Base-by-base conservation (phyloP, 805 yeast genomes). In the Wickerhamiella cacticola region DNA sequence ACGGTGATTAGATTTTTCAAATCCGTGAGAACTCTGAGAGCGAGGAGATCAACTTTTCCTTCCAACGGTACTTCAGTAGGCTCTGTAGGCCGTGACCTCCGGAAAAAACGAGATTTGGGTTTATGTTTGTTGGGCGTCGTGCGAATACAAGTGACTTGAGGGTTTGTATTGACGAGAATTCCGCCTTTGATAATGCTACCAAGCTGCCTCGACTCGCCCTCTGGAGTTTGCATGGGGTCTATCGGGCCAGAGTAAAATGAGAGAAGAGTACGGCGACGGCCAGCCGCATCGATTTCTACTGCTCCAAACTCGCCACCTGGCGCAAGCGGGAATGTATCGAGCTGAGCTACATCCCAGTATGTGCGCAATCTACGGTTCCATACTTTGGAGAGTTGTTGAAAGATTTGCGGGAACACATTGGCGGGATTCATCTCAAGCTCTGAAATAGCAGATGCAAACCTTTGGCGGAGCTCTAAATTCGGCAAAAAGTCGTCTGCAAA, bases 401-500 rank as follows among this genome's bases (percentile, higher is more conserved):
- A 52, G 13, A 73, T 67, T 35, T 70, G 65, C 16, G 50, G 42
- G 49, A 54, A 55, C 4, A 10, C n/a, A 16, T 16, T 21, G 19
- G 16, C 5, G 6, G 42, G 21, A 12, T 29, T 39, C 19, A 29
- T 9, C 24, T 55, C 50, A 19, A 66, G 54, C 9, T 46, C 65
- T 59, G 75, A 71, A 34, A 78, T 53, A 13, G 54, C 48, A 38
- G 50, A 35, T 19, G 56, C 57, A 49, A 77, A 71, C 21, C 62
- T 55, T 19, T 56, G 53, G 48, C 87, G 66, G 28, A 81, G 63
- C 47, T 71, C 68, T 18, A 65, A 55, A 42, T 74, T 69, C 13
- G 73, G 63, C 22, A 80, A 67, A 60, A 88, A 92, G 63, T 92
- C 97, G 59, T 84, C 89, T 36, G 78, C 72, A 57, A 86, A 92